Percentiles rank a stretch among this genome's conserved stretches.
Evolutionary conservation across 2,329 filamentous ascomycete genomes (phyloP).

Genomic region (Colletotrichum chrysophilum): DNA sequence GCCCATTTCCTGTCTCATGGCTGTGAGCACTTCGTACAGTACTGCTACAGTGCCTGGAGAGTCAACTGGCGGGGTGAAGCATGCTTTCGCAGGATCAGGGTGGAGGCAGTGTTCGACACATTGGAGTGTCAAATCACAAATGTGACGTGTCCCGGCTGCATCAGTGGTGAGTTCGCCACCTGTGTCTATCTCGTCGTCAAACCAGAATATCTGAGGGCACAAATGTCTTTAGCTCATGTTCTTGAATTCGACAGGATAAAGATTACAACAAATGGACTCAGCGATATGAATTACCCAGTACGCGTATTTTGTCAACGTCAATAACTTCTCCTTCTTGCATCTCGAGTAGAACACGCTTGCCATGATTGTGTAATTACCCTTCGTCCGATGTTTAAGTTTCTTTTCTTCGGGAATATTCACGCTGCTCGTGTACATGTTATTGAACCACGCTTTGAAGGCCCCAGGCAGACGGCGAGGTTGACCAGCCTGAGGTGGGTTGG

Average conservation of each 20-base stretch:
- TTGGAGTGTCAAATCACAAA: not conserved
- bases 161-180: not conserved
- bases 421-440: not conserved
- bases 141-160: not conserved
- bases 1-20: not conserved
- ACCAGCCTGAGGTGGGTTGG: not conserved
- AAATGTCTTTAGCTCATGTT: not conserved
- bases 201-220: not conserved
- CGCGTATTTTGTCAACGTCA: not conserved
- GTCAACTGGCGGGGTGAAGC: not conserved
- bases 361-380: not conserved
- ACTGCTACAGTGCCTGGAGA: not conserved
- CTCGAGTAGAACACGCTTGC: not conserved
- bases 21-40: not conserved
- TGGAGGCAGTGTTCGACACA: not conserved
- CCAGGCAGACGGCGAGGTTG: not conserved
- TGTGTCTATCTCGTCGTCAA: not conserved
- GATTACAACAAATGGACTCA: accelerated
- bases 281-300: not conserved
- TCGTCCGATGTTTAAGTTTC: not conserved
- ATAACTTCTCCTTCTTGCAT: not conserved
- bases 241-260: not conserved
- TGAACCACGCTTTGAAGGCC: not conserved
- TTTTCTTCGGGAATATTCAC: not conserved
- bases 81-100: not conserved